These are phyloP conservation scores for Candida orba DNA, from an alignment of 805 yeast genomes.

Conservation along the genomic window DNA sequence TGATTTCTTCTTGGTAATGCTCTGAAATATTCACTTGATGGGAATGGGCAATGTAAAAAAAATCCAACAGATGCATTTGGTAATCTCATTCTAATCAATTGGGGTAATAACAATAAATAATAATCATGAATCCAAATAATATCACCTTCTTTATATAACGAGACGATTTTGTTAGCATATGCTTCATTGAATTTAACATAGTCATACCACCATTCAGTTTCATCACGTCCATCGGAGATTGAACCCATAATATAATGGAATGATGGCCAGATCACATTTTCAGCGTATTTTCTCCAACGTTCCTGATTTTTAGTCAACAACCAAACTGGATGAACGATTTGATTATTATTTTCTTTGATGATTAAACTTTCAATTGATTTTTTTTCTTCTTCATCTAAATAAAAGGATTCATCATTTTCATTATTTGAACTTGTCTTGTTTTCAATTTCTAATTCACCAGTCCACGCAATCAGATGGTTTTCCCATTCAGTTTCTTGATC, in stretches of 20 bases:
- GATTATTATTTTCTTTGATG: conserved; percentile 36
- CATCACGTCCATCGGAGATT: conserved; percentile 60
- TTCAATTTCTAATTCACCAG: conserved; percentile 63
- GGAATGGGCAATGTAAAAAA: conserved; percentile 92
- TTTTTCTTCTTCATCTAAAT: conserved; percentile 51
- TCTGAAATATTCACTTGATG: conserved; percentile 89
- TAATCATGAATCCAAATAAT: conserved; percentile 92
- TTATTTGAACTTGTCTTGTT: conserved; percentile 8
- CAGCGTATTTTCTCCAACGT: conserved; percentile 88
- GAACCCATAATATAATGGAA: conserved; percentile 87
- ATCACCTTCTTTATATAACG: conserved; percentile 82
- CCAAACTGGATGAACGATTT: conserved; percentile 82
- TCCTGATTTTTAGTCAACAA: conserved; percentile 68
- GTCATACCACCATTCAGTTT: conserved; percentile 77
- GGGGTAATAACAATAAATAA: conserved; percentile 81
- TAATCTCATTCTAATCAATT: conserved; percentile 64
- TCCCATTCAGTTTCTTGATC: conserved; percentile 73
- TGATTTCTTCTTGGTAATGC: conserved; percentile 78
- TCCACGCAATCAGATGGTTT: conserved; percentile 87
- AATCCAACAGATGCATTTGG: conserved; percentile 88
- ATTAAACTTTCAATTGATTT: conserved; percentile 40
- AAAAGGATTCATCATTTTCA: conserved; percentile 48
- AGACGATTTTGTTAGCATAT: conserved; percentile 69
- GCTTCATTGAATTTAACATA: conserved; percentile 89
- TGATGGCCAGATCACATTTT: conserved; percentile 87